Percentiles rank a stretch among this genome's conserved stretches.
Conservation (phyloP, 2,329 filamentous ascomycete genomes). For the Fusarium bactridioides region DNA sequence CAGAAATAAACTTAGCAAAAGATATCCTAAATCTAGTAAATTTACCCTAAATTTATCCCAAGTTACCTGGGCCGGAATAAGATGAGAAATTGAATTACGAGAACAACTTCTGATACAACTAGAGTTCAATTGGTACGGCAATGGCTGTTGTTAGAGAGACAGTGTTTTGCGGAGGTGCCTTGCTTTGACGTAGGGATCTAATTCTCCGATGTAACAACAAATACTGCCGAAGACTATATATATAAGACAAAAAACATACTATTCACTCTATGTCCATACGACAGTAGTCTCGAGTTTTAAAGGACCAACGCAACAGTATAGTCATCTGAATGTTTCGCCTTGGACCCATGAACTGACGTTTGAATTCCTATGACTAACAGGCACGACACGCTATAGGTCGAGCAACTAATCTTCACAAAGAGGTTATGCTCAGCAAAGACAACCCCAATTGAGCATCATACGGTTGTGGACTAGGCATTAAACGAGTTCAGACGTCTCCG, state of each 20-base stretch:
- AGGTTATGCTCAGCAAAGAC: background rate
- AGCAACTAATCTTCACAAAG: background rate
- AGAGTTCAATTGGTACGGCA: background rate
- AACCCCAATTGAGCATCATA: constrained; percentile 8
- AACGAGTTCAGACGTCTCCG: constrained; percentile 9
- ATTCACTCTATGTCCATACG: background rate
- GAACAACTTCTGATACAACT: background rate
- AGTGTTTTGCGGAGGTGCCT: background rate
- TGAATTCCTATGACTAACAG: constrained; percentile 19
- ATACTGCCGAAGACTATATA: background rate
- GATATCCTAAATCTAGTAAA: no score
- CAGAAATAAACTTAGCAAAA: no score
- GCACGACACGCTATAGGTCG: background rate
- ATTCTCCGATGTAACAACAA: background rate
- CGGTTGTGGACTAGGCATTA: constrained; percentile 1
- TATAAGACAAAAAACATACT: background rate
- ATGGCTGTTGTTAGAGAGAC: background rate
- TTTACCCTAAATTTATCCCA: no score
- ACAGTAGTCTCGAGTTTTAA: background rate
- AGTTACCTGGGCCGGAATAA: background rate
- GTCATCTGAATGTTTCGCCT: background rate
- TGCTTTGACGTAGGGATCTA: background rate
- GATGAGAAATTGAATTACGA: background rate
- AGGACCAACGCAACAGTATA: background rate
- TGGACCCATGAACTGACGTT: constrained; percentile 3